Base-by-base conservation (phyloP, 1,284 basidiomycete genomes). In the Porogramme epimiltina region DNA sequence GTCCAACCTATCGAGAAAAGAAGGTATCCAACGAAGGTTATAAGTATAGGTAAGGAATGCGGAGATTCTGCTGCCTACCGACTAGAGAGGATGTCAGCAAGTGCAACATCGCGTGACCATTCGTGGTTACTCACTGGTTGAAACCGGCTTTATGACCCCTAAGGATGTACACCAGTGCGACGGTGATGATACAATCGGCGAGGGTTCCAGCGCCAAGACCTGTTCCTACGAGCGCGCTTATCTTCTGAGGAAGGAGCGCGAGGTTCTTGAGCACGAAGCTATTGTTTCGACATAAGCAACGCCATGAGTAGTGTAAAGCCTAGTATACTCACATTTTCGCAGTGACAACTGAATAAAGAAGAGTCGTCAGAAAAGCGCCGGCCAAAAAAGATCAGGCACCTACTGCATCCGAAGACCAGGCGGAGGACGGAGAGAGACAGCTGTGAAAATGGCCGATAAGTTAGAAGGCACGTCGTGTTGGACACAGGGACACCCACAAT, bases 171-270 rank as follows among this genome's bases (percentile, higher is more conserved):
- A 58, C 53, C n/a, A 58, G 56, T 38, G 48, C 38, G 9, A 15
- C 51, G 13, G 56, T 58, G 51, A 58, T 58, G 38, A 58, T 46
- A 39, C 47, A 52, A 36, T 58, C 56, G 6, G 56, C 56, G 0
- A 58, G 39, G 9, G 52, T 58, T 1, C 56, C 56, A 8, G 52
- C 45, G 15, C 56, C 53, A 13, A 58, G 43, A 0, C 48, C 56
- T 15, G 38, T 34, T 8, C 51, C 51, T 8, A 58, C 56, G 5
- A 44, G 26, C 4, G 45, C 31, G n/a, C 20, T 39, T 20, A 51
- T 46, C 37, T 51, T 46, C 3, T 34, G 3, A 10, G 49, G 49
- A 13, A 51, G 49, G 2, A 41, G 28, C 20, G 18, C 18, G 16
- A 42, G 41, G 11, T 49, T 28, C 41, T 49, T 43, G 22, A 49